A percentile compares a stretch with the other conserved stretches of the same genome.
These are phyloP conservation scores for Vaccinium macrocarpon DNA, from an alignment of 148 eudicot species.

Conservation along the genomic window DNA sequence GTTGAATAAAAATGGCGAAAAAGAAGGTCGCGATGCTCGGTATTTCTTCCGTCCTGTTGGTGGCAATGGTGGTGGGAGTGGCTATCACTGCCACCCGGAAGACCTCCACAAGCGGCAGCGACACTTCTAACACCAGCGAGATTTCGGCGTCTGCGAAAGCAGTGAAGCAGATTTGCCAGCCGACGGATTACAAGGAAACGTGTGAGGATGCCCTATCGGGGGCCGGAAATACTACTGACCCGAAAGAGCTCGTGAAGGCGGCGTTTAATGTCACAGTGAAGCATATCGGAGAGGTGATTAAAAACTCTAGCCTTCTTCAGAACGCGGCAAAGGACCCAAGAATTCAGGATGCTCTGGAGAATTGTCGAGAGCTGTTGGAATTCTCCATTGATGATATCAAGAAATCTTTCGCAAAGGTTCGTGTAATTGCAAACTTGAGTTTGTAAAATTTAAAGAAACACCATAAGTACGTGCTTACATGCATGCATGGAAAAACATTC, in stretches of 20 bases:
- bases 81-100: conserved; percentile 10
- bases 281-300: conserved; percentile 19
- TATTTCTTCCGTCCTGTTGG: conserved; percentile 22
- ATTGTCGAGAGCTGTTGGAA: conserved; percentile 32
- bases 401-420: conserved; percentile 23
- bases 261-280: conserved; percentile 31
- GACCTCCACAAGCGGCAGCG: not conserved
- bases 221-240: conserved; percentile 31
- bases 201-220: conserved; percentile 29
- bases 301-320: conserved; percentile 22
- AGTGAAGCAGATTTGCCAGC: conserved; percentile 31
- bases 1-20: not conserved
- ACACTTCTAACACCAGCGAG: not conserved
- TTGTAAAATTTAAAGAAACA: not conserved
- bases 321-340: conserved; percentile 34
- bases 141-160: conserved; percentile 27
- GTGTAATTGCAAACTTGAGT: not conserved
- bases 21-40: conserved; percentile 30
- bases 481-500: not conserved
- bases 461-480: not conserved
- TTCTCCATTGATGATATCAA: conserved; percentile 36
- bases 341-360: conserved; percentile 22
- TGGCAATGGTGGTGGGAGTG: conserved; percentile 30
- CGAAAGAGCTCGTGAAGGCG: conserved; percentile 31
- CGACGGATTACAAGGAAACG: conserved; percentile 32